phyloP scores from a whole-genome alignment of 2,329 filamentous ascomycete genomes.

The Aspergillus fructus region DNA sequence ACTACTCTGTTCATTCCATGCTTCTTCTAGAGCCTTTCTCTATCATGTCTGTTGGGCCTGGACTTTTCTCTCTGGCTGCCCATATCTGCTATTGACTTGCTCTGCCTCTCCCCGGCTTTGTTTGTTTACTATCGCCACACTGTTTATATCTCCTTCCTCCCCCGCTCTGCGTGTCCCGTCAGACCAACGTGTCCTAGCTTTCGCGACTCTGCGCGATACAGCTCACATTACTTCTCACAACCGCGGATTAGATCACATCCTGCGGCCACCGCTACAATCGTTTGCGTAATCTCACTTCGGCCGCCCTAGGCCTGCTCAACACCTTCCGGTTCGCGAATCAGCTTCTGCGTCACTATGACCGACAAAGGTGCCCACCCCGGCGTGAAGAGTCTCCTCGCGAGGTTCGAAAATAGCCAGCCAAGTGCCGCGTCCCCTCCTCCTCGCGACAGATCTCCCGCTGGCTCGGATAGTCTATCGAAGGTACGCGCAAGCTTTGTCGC shows the following conservation, averaged over 20 bases:
- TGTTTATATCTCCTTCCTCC: conserved; percentile 6
- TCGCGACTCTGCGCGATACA: neutral
- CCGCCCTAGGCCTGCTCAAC: conserved; percentile 1
- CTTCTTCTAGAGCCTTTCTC: conserved; percentile 7
- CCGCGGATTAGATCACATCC: neutral
- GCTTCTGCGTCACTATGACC: conserved; percentile 14
- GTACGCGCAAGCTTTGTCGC: conserved; percentile 74
- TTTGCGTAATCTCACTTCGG: conserved; percentile 1
- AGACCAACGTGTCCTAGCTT: conserved; percentile 4
- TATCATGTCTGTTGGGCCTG: conserved; percentile 9
- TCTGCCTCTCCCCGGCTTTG: conserved; percentile 2
- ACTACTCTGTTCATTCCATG: conserved; percentile 7
- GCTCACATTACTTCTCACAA: neutral
- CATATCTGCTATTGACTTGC: conserved; percentile 4
- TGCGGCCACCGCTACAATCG: neutral
- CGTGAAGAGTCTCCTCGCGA: conserved; percentile 73
- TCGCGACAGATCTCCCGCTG: conserved; percentile 67
- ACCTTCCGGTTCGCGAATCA: neutral
- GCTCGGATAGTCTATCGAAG: conserved; percentile 60
- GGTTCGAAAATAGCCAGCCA: conserved; percentile 71
- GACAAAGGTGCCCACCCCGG: conserved; percentile 39
- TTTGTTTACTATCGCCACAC: conserved; percentile 14
- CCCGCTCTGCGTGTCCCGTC: conserved; percentile 5
- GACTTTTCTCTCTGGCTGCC: neutral
- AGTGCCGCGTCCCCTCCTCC: conserved; percentile 62